Percentiles rank a stretch among this genome's conserved stretches.
phyloP scores from a whole-genome alignment of 2,329 filamentous ascomycete genomes.

The Microcyclosporella mali region DNA sequence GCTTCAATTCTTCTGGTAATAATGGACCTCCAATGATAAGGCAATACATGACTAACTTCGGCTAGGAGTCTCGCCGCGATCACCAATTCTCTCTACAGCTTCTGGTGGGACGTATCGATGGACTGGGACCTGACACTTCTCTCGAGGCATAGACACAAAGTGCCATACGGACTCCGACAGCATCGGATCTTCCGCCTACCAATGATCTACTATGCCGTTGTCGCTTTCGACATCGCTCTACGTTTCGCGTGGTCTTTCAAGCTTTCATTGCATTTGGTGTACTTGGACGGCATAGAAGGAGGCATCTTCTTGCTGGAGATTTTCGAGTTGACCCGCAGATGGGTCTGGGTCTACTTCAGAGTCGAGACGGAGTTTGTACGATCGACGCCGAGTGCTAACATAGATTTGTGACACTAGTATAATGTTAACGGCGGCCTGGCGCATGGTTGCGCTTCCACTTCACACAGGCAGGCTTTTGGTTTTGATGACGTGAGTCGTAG shows the following conservation, averaged over 20 bases:
- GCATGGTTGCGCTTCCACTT: too few relatives aligned
- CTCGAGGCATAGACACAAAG: conserved; percentile 52
- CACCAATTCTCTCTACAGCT: conserved; percentile 86
- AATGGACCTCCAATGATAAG: background rate
- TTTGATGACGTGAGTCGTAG: too few relatives aligned
- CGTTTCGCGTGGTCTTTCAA: conserved; percentile 90
- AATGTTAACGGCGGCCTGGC: too few relatives aligned
- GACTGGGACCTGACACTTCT: conserved; percentile 95
- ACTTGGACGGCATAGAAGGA: conserved; percentile 78
- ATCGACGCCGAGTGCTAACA: conserved; percentile 5
- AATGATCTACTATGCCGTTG: conserved; percentile 74
- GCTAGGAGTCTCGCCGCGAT: conserved; percentile 34
- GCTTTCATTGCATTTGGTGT: conserved; percentile 73
- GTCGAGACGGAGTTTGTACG: conserved; percentile 83
- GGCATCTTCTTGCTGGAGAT: conserved; percentile 84
- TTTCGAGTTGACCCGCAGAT: conserved; percentile 78
- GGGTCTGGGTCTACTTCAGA: conserved; percentile 96
- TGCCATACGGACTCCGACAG: conserved; percentile 71
- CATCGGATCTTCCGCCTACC: conserved; percentile 66
- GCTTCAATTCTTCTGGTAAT: conserved; percentile 17
- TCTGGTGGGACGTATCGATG: conserved; percentile 95
- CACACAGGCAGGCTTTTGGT: too few relatives aligned
- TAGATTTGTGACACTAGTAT: conserved; percentile 8
- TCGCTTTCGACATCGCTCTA: conserved; percentile 70
- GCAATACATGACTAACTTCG: background rate